Base-by-base conservation (phyloP, 176 grass and related monocot genomes). In the Dendrocalamus sinicus region DNA sequence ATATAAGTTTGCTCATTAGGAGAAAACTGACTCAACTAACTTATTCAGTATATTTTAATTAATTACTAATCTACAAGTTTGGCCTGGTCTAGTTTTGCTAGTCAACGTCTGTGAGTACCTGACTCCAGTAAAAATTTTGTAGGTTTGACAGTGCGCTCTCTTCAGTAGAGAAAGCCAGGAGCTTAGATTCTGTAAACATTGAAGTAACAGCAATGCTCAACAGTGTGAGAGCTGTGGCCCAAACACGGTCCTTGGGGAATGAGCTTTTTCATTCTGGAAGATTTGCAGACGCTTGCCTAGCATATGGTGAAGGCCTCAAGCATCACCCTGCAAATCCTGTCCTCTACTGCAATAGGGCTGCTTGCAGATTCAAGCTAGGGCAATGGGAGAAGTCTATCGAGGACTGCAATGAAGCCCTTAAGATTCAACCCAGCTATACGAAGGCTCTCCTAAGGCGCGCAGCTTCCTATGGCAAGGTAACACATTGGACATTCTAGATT, bases 401-500 rank as follows among this genome's bases (percentile, higher is more conserved):
- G 84, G 93, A 98, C 76, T 98, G 93, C 66, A 98, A 92, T 86
- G 86, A 98, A 92, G 96, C 96, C 81, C 89, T 98, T 60, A 91
- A 83, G 54, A 92, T 95, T 85, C 91, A 95, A 41, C 85, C 93
- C 48, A 95, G 94, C 62, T 98, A 98, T 85, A 89, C 81, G 1
- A 98, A 98, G 88, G 93, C 96, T 64, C 86, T 98, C 86, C 96
- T 98, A 57, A 93, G 96, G 70, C 88, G 96, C 28, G 96, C 93
- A 81, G 96, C 91, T 72, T 98, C 93, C 6, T 90, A 92, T 80
- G 79, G 77, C 80, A 95, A 95, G 93, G 96, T 98, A 46, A n/a
- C 66, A 45, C 41, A 51, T 35, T 72, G 70, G 2, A 0, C 70
- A 51, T 16, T 30, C 45, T 28, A 73, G 45, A 51, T 73, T 24